Base-by-base conservation (phyloP, 176 grass and related monocot genomes). In the Phyllostachys edulis region DNA sequence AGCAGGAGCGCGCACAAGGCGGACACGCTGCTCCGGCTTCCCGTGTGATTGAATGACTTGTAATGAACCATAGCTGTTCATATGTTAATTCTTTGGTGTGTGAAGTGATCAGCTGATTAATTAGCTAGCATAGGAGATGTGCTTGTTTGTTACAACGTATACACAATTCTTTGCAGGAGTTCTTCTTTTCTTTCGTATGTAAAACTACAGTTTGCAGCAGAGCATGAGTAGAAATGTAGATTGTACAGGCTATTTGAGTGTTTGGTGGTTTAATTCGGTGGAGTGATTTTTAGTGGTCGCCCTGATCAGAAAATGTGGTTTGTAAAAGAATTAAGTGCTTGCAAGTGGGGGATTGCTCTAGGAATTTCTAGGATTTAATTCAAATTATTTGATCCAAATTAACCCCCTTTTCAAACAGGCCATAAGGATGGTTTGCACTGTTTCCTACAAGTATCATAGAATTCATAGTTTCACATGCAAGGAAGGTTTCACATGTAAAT, bases 1-100 rank as follows among this genome's bases (percentile, higher is more conserved):
- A 21, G 83, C 55, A 21, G 88, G 11, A 86, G 79, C 39, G 7
- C 60, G 13, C 71, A 66, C 23, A 77, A 71, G 47, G 64, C 54
- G 56, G 72, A 72, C 11, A 41, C 11, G 79, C 13, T 80, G 56
- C 36, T 80, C 55, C 82, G 78, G 61, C 59, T 52, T 44, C 69
- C 77, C 2, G 46, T 66, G 59, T 86, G 84, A 84, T 23, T 23
- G 7, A 17, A 6, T 13, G 10, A 75, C 20, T 34, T 2, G 32
- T 34, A 16, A 36, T 87, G 16, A 9, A 26, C 63, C 24, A 0
- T 34, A 50, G 44, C 62, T 67, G 27, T 14, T 79, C 23, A 17
- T 47, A 23, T 41, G 11, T 34, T 39, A n/a, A 4, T 18, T 74
- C 6, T 17, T 50, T 38, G 42, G 69, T 13, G 24, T 71, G 11